These are phyloP conservation scores for Pichia sp. DNA, from an alignment of 1,139 yeast species.

Conservation along the genomic window DNA sequence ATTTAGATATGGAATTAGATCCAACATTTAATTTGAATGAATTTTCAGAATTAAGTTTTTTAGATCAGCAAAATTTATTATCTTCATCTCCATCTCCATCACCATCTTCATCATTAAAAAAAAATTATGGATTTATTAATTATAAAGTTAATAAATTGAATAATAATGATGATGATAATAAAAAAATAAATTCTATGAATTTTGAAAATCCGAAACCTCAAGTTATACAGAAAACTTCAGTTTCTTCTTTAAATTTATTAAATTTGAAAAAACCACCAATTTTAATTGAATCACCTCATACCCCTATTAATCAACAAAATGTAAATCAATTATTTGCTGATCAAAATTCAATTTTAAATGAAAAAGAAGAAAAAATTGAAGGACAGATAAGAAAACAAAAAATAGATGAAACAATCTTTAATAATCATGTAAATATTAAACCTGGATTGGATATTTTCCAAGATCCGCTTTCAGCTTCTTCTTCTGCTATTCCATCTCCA, in stretches of 20 bases:
- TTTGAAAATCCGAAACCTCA: neutral
- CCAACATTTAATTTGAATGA: neutral
- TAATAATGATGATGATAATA: neutral
- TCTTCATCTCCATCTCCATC: constrained; percentile 11
- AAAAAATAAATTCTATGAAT: neutral
- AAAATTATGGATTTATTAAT: neutral
- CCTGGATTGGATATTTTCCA: neutral
- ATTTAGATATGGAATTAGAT: neutral
- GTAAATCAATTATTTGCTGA: neutral
- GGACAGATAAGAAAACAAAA: neutral
- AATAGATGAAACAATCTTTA: neutral
- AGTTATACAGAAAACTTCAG: neutral
- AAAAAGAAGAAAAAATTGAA: neutral
- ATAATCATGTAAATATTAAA: neutral
- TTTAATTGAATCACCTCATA: constrained; percentile 7
- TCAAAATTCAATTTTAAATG: neutral
- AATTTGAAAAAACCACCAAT: neutral
- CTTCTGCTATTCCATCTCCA: neutral
- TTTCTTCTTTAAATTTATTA: constrained; percentile 1
- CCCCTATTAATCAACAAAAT: constrained; percentile 10
- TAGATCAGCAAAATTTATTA: neutral
- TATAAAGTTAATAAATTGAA: neutral
- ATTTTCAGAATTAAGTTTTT: constrained; percentile 2
- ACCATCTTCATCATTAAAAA: constrained; percentile 3
- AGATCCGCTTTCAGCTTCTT: neutral